Percentiles rank a stretch among this genome's conserved stretches.
Conservation (phyloP, 768 basidiomycete genomes). For the Rhodotorula babjevae region DNA sequence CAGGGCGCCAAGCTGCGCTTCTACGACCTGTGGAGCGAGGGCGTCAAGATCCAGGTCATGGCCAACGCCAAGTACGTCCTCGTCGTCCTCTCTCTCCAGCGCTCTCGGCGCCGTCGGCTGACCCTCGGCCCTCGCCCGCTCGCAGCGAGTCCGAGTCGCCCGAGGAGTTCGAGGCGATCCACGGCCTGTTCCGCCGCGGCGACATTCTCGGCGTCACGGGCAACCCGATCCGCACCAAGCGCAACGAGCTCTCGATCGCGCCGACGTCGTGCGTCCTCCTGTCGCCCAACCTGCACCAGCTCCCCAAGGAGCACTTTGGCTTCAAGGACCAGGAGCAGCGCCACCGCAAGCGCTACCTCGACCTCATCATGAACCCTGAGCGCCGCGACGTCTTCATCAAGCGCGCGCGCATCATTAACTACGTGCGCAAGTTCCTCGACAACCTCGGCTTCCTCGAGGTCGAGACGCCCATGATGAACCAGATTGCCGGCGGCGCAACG, state of each 20-base stretch:
- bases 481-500: conserved; percentile 93
- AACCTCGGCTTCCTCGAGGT: conserved; percentile 93
- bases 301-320: conserved; percentile 86
- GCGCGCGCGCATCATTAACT: conserved; percentile 83
- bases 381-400: conserved; percentile 87
- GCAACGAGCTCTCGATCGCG: conserved; percentile 87
- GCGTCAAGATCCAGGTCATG: conserved; percentile 89
- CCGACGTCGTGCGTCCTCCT: conserved; percentile 78
- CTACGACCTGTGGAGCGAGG: conserved; percentile 91
- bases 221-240: conserved; percentile 82
- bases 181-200: conserved; percentile 86
- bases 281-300: conserved; percentile 90
- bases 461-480: conserved; percentile 95
- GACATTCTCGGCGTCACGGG: conserved; percentile 94
- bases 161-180: conserved; percentile 61
- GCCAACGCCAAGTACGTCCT: conserved; percentile 70
- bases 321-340: conserved; percentile 96
- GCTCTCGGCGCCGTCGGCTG: too few species aligned
- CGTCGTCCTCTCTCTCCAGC: background rate
- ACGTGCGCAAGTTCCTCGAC: conserved; percentile 85
- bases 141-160: conserved; percentile 46
- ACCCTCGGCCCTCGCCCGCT: background rate
- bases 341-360: conserved; percentile 97
- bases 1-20: conserved; percentile 80
- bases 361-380: conserved; percentile 87